Evolutionary conservation across 306 rosid species (phyloP).

Genomic region (Quercus parvula): DNA sequence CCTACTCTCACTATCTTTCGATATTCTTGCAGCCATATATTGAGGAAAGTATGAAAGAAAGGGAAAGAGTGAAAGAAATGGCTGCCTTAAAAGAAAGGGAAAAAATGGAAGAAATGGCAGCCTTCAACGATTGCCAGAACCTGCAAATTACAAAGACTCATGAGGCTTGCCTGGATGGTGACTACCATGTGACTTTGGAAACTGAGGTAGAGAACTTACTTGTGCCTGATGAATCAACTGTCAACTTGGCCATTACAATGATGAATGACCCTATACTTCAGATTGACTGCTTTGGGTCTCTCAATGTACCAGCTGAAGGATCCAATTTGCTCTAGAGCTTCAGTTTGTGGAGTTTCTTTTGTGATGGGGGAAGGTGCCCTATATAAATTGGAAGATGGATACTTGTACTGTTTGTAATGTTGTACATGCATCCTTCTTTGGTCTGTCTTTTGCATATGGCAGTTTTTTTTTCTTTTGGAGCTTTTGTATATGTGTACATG

Average conservation of each 20-base stretch:
- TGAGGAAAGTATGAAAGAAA: constrained; percentile 31
- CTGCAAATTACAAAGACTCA: background rate
- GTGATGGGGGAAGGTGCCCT: background rate
- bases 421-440: too few species aligned
- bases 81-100: constrained; percentile 13
- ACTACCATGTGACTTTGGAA: background rate
- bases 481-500: too few species aligned
- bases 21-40: constrained; percentile 21
- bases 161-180: background rate
- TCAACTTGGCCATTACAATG: background rate
- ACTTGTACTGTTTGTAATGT: too few species aligned
- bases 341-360: background rate
- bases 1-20: background rate
- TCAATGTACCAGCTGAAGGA: too few species aligned
- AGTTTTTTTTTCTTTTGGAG: too few species aligned
- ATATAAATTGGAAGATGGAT: too few species aligned
- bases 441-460: too few species aligned
- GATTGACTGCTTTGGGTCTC: background rate
- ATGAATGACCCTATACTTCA: background rate
- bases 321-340: too few species aligned
- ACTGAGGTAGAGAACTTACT: background rate
- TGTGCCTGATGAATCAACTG: too few species aligned
- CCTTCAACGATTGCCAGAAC: background rate
- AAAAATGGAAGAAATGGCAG: background rate
- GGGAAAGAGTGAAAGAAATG: constrained; percentile 1